These are phyloP conservation scores for Diutina catenulata DNA, from an alignment of 1,139 yeast genomes.

Conservation along the genomic window DNA sequence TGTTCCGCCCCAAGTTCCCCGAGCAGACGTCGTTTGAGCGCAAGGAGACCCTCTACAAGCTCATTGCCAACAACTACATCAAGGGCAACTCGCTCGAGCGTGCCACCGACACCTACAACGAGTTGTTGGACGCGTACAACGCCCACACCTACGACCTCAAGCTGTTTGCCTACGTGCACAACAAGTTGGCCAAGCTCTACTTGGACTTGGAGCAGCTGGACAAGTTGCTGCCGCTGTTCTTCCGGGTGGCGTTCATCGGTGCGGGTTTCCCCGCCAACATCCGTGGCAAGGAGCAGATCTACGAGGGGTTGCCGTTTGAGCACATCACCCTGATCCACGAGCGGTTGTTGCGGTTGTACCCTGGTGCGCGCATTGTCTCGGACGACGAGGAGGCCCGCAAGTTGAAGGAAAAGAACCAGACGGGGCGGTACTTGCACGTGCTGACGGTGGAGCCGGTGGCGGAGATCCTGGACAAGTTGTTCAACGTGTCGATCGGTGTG, in stretches of 20 bases:
- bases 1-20: slow-evolving; percentile 62
- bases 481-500: slow-evolving; percentile 45
- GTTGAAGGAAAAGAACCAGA: slow-evolving; percentile 37
- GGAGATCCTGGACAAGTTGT: slow-evolving; percentile 37
- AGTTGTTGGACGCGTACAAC: slow-evolving; percentile 65
- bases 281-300: slow-evolving; percentile 67
- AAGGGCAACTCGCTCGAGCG: slow-evolving; percentile 68
- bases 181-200: slow-evolving; percentile 57
- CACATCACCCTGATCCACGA: slow-evolving; percentile 78
- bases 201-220: slow-evolving; percentile 59
- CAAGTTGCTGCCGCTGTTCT: slow-evolving; percentile 66
- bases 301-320: slow-evolving; percentile 82
- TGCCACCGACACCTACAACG: slow-evolving; percentile 69
- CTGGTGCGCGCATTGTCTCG: slow-evolving; percentile 68
- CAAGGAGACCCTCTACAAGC: slow-evolving; percentile 59
- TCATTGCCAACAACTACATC: slow-evolving; percentile 61
- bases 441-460: slow-evolving; percentile 60
- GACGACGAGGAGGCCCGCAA: slow-evolving; percentile 53
- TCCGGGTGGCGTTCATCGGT: slow-evolving; percentile 73
- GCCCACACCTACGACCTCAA: slow-evolving; percentile 63
- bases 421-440: slow-evolving; percentile 68
- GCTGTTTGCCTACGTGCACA: slow-evolving; percentile 66
- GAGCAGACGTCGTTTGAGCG: slow-evolving; percentile 73
- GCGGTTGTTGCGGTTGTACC: slow-evolving; percentile 61
- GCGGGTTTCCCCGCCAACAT: slow-evolving; percentile 73